These are phyloP conservation scores for Capsella bursapastoris DNA, from an alignment of 345 rosid species.

Conservation along the genomic window DNA sequence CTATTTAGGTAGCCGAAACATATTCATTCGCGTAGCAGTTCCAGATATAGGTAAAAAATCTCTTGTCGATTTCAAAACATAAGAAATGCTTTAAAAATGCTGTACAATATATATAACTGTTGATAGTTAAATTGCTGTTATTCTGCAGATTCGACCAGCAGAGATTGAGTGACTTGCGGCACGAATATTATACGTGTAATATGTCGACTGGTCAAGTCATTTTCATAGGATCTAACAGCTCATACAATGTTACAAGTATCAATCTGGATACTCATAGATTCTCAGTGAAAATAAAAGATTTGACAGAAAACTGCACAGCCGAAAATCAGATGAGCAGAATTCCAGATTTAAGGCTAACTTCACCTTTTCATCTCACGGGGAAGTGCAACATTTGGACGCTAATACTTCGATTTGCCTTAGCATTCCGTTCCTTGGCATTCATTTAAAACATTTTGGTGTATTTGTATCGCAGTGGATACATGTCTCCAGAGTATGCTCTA, in stretches of 20 bases:
- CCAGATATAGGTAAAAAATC: no score
- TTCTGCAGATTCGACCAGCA: conserved; percentile 52
- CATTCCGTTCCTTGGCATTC: no score
- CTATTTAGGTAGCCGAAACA: no score
- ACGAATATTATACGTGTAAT: conserved; percentile 40
- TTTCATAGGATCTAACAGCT: conserved; percentile 45
- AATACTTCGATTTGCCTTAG: neutral
- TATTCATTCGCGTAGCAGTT: no score
- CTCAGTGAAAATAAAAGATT: conserved; percentile 43
- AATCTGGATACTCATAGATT: conserved; percentile 46
- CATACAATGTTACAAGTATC: conserved; percentile 53
- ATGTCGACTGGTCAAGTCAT: no score
- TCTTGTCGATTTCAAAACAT: no score
- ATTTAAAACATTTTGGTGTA: no score
- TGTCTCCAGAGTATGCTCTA: conserved; percentile 76
- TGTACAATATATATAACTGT: no score
- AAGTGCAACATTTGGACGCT: conserved; percentile 27
- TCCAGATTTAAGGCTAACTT: conserved; percentile 40
- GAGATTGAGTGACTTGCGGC: conserved; percentile 58
- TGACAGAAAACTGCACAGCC: conserved; percentile 33
- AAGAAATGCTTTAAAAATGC: no score
- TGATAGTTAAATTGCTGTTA: conserved; percentile 3
- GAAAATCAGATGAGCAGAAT: conserved; percentile 13
- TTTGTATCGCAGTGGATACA: conserved; percentile 58
- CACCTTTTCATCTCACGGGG: conserved; percentile 47